Base-by-base conservation (phyloP, 768 basidiomycete genomes). In the Tephrocybe sp. region DNA sequence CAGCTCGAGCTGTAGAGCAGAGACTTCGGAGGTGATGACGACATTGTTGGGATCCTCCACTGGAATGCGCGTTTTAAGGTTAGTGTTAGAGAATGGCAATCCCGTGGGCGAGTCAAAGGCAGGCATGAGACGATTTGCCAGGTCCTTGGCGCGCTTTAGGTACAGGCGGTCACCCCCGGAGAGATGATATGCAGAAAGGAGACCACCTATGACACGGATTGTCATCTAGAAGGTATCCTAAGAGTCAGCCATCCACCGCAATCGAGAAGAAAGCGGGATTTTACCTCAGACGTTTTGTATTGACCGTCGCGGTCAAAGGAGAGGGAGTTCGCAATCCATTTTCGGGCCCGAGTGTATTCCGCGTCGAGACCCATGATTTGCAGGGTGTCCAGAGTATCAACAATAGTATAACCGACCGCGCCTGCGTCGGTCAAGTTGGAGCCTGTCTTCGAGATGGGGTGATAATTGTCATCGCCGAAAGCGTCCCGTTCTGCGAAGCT, bases 401-500 rank as follows among this genome's bases (percentile, higher is more conserved):
- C 77, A 39, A 98, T 84, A n/a, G 85, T 90, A 64, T 93, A 95
- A 31, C 94, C 94, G 41, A 97, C 86, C 8, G 89, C 86, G 13
- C 91, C 92, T 1, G 80, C 81, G 1, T 70, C 62, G 0, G 87
- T 87, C 22, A 98, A 74, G 63, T 98, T 94, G 7, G 82, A 77
- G 1, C 96, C 95, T 14, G 65, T 72, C 52, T 77, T 78, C 31
- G 79, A 77, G 20, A 98, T 75, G 0, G 96, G 94, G 60, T 95
- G 90, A 60, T 93, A 97, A 63, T 96, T 92, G 70, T 98, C 94
- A 46, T 77, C 76, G 3, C 95, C 95, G 84, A 93, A 95, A 5
- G 94, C 94, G 63, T 97, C 85, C 54, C 84, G 74, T 71, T 95
- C 93, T 93, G 71, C 33, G 36, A 0, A 34, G 11, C 9, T 45